Evolutionary conservation across 768 basidiomycete genomes (phyloP).

Genomic region (Melanogaster broomeanus): DNA sequence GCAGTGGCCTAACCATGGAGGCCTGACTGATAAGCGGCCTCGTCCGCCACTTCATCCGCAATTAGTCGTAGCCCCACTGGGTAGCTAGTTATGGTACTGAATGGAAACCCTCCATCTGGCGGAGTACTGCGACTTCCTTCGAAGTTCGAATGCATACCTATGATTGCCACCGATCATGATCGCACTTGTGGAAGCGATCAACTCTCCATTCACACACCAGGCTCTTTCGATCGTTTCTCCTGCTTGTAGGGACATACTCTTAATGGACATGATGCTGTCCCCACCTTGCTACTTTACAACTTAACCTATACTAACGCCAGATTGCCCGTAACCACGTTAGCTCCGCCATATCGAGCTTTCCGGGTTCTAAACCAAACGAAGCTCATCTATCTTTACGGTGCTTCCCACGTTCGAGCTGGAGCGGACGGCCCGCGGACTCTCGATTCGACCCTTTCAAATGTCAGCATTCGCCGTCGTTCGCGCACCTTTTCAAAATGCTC

Average conservation of each 20-base stretch:
- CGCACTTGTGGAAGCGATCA: constrained; percentile 3
- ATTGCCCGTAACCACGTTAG: neutral
- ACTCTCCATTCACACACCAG: neutral
- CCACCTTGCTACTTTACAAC: neutral
- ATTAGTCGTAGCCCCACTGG: too few species aligned
- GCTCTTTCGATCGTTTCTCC: neutral
- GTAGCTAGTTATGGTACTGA: too few species aligned
- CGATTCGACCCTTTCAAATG: neutral
- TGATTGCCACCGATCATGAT: constrained; percentile 22
- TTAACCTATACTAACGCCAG: neutral
- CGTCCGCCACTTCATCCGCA: too few species aligned
- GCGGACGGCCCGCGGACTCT: neutral
- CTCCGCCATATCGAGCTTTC: neutral
- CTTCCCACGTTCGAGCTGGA: too few species aligned
- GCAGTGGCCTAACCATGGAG: too few species aligned
- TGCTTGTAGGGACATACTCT: neutral
- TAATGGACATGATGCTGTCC: neutral
- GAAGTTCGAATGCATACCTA: constrained; percentile 2
- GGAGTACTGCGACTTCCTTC: constrained; percentile 1
- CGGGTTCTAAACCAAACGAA: neutral
- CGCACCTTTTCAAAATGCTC: neutral
- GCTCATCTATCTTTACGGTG: neutral
- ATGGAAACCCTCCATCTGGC: neutral
- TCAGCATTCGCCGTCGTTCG: neutral
- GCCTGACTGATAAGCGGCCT: too few species aligned